Conservation (phyloP, 2,329 filamentous ascomycete species). For the Dryadomyces quercivorus region DNA sequence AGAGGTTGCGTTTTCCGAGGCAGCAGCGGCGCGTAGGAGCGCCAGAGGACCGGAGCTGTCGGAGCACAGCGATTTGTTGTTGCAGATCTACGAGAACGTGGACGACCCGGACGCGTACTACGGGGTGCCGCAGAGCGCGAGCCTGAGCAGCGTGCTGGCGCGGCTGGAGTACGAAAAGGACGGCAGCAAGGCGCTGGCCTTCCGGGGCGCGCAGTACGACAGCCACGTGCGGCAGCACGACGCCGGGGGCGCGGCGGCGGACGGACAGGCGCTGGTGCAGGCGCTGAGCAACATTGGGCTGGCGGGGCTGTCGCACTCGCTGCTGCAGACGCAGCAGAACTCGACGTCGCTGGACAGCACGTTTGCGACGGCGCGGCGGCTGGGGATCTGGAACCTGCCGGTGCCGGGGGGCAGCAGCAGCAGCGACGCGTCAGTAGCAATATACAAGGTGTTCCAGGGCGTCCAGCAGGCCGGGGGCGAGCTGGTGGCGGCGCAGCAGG, state of each 20-base stretch:
- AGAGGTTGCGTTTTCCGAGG: slow-evolving; percentile 55
- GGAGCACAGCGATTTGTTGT: slow-evolving; percentile 55
- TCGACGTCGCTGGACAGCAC: slow-evolving; percentile 55
- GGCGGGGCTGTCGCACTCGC: slow-evolving; percentile 70
- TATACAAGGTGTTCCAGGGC: slow-evolving; percentile 73
- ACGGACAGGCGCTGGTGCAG: slow-evolving; percentile 59
- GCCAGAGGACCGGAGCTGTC: slow-evolving; percentile 13
- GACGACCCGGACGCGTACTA: slow-evolving; percentile 97
- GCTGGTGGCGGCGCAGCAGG: slow-evolving; percentile 35
- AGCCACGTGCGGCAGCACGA: slow-evolving; percentile 59
- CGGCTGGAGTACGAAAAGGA: slow-evolving; percentile 83
- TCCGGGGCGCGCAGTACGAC: slow-evolving; percentile 84
- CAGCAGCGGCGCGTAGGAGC: slow-evolving; percentile 7
- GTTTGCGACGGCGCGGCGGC: slow-evolving; percentile 64
- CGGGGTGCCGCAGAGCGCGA: slow-evolving; percentile 69
- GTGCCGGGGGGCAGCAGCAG: slow-evolving; percentile 49
- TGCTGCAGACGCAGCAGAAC: slow-evolving; percentile 53
- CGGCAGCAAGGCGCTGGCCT: slow-evolving; percentile 75
- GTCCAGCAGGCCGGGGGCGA: slow-evolving; percentile 53
- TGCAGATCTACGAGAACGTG: slow-evolving; percentile 79
- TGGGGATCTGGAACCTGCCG: slow-evolving; percentile 88
- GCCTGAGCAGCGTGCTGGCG: slow-evolving; percentile 63
- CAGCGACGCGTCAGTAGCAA: slow-evolving; percentile 50
- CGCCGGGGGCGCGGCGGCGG: slow-evolving; percentile 34
- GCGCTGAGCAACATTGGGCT: slow-evolving; percentile 73